phyloP scores from a whole-genome alignment of 176 grass and related monocot species.

The Musa beccarii region DNA sequence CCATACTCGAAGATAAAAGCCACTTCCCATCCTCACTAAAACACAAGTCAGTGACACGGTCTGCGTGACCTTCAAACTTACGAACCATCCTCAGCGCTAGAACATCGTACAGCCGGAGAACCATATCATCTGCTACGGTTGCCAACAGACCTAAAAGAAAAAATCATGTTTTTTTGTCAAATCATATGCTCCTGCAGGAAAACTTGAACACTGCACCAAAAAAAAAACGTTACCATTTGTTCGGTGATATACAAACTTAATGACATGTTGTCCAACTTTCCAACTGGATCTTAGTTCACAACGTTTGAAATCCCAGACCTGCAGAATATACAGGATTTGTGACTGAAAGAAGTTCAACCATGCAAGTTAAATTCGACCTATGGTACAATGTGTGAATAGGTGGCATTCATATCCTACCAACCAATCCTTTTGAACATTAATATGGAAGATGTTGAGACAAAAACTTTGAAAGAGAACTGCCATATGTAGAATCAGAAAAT shows the following conservation, averaged over 20 bases:
- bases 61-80: conserved; percentile 80
- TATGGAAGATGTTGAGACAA: background rate
- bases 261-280: conserved; percentile 61
- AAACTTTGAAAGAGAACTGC: background rate
- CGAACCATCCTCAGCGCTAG: conserved; percentile 65
- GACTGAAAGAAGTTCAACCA: background rate
- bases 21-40: conserved; percentile 98
- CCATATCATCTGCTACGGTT: conserved; percentile 66
- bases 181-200: conserved; percentile 18
- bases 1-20: conserved; percentile 89
- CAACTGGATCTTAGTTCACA: conserved; percentile 55
- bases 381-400: background rate
- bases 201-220: conserved; percentile 8
- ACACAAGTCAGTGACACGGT: conserved; percentile 79
- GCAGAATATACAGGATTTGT: conserved; percentile 14
- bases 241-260: conserved; percentile 81
- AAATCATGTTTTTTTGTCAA: conserved; percentile 17
- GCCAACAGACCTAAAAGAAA: conserved; percentile 63
- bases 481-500: background rate
- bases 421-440: background rate
- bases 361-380: background rate
- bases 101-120: conserved; percentile 66
- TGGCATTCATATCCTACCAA: background rate
- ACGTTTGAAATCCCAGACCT: conserved; percentile 90
- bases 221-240: conserved; percentile 61